Conservation (phyloP, 106 monocot species). For the Narthecium ossifragum region DNA sequence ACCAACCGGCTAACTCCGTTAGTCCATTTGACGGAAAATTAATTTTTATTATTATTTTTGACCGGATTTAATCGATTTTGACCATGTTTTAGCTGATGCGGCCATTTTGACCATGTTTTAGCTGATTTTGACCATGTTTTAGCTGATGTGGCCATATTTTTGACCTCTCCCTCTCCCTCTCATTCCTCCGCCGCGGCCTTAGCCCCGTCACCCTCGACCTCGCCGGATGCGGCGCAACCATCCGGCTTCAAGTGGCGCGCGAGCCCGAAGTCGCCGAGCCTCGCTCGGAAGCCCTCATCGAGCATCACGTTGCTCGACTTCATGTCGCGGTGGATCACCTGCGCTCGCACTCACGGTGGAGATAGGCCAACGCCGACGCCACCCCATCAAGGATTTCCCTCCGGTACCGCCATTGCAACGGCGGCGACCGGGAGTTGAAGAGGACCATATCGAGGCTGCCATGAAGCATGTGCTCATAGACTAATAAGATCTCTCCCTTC, state of each 20-base stretch:
- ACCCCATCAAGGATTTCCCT: conserved; percentile 71
- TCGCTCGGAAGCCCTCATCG: conserved; percentile 73
- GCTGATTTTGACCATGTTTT: no score
- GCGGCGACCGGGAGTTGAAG: conserved; percentile 29
- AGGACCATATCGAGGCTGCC: conserved; percentile 92
- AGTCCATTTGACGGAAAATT: no score
- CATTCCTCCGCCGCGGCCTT: no score
- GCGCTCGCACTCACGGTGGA: conserved; percentile 92
- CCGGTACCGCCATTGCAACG: conserved; percentile 64
- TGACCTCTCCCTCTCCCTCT: no score
- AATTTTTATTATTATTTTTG: no score
- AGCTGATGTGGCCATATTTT: no score
- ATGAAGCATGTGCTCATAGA: conserved; percentile 93
- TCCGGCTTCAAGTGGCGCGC: conserved; percentile 83
- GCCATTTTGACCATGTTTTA: no score
- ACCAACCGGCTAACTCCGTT: no score
- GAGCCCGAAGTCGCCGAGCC: conserved; percentile 94
- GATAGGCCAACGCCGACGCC: conserved; percentile 86
- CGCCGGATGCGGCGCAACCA: no score
- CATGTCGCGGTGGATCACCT: conserved; percentile 90
- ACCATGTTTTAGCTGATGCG: no score
- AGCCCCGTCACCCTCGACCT: no score
- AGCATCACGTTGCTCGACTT: conserved; percentile 98
- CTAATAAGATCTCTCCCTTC: conserved; percentile 85
- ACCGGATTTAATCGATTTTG: no score